These are phyloP conservation scores for Eucalyptus curtisii DNA, from an alignment of 345 rosid genomes.

Conservation along the genomic window DNA sequence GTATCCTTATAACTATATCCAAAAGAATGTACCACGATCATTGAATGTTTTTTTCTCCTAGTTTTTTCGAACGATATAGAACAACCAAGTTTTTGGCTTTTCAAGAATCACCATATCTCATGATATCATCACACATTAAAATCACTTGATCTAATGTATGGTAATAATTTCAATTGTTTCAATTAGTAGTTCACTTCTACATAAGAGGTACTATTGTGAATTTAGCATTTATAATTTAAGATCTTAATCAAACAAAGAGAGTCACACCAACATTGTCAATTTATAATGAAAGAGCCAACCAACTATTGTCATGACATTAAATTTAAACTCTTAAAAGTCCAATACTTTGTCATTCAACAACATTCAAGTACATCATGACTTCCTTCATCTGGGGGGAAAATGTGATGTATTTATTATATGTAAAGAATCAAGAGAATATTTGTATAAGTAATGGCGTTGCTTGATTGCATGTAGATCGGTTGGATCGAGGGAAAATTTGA, in stretches of 20 bases:
- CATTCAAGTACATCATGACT: neutral
- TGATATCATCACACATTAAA: neutral
- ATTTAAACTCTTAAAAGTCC: neutral
- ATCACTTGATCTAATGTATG: neutral
- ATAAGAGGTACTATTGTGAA: neutral
- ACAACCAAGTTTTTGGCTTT: neutral
- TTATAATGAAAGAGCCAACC: neutral
- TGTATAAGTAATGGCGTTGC: neutral
- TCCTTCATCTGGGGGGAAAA: neutral
- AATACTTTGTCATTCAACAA: neutral
- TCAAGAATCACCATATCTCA: neutral
- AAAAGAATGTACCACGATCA: neutral
- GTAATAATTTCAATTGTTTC: neutral
- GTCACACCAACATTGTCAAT: neutral
- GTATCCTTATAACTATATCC: neutral
- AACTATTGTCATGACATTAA: neutral
- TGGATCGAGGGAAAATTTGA: neutral
- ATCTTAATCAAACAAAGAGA: neutral
- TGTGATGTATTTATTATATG: neutral
- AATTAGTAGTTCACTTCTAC: neutral
- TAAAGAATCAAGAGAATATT: neutral
- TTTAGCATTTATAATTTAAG: neutral
- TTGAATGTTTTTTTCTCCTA: neutral
- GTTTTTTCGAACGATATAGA: neutral
- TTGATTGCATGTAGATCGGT: neutral